Base-by-base conservation (phyloP, 192 early-diverging fungal species). In the Irineochytrium annulatum region DNA sequence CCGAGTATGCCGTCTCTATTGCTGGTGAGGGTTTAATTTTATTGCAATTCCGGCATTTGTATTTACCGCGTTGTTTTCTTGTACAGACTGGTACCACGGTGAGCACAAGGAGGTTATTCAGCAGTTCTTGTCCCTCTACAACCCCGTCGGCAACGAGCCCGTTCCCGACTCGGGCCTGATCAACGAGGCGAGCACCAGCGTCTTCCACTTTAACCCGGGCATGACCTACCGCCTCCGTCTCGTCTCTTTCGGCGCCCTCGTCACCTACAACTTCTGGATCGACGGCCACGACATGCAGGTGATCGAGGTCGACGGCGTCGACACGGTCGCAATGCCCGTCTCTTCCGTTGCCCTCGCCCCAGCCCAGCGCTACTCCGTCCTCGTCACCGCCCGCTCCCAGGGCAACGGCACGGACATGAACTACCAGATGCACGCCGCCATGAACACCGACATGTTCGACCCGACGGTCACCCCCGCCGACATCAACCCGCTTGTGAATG, bases 191-290 rank as follows among this genome's bases (percentile, higher is more conserved):
- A 60, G 63, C 24, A 64, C 79, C 57, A 14, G 29, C 27, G 30
- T n/a, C 13, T 52, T 89, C 55, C 60, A 57, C 34, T 88, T 95
- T 67, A 63, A 61, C 32, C 77, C 89, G 0, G 88, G 87, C 53
- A 92, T 89, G 74, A 90, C 82, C 6, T 92, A 92, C 71, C 83
- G 89, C 56, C 59, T 95, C 58, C 86, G 93, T 2, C 57, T 95
- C 49, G 85, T 95, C 73, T 89, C 87, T 70, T 89, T 87, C 81
- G 84, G 83, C 27, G 86, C 87, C 22, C 73, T 90, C 55, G 68
- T 83, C 17, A 86, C 82, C 68, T 94, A 87, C 78, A 75, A 82
- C 55, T 79, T 94, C 58, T 80, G 76, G 32, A 88, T 94, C 45
- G 90, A 90, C 56, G 86, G 84, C 22, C 92, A 93, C 63, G 65